Percentiles rank a stretch among this genome's conserved stretches.
These are phyloP conservation scores for Penicillium sp. DNA, from an alignment of 2,329 filamentous ascomycete genomes.

Conservation along the genomic window DNA sequence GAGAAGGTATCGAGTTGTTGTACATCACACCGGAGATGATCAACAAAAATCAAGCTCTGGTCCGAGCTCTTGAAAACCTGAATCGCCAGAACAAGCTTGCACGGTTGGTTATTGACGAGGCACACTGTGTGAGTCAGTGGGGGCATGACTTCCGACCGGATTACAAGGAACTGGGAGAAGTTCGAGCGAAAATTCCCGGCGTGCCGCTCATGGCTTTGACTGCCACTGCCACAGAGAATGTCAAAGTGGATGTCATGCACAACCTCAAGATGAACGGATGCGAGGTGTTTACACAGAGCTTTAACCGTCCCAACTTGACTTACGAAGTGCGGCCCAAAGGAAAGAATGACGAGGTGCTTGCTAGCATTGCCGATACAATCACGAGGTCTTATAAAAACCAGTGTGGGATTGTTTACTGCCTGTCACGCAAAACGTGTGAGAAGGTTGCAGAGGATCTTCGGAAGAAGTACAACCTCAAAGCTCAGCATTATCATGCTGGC, in stretches of 20 bases:
- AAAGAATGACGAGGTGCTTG: constrained; percentile 52
- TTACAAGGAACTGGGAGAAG: constrained; percentile 77
- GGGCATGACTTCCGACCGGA: constrained; percentile 96
- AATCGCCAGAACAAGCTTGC: constrained; percentile 69
- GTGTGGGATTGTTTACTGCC: constrained; percentile 88
- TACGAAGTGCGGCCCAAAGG: constrained; percentile 77
- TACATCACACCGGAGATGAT: constrained; percentile 98
- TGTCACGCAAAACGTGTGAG: constrained; percentile 80
- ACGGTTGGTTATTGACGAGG: constrained; percentile 92
- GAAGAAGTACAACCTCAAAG: constrained; percentile 60
- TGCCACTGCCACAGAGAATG: constrained; percentile 88
- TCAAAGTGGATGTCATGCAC: constrained; percentile 84
- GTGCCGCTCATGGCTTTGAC: constrained; percentile 94
- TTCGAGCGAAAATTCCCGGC: constrained; percentile 65
- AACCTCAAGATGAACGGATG: constrained; percentile 80
- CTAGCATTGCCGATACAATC: constrained; percentile 57
- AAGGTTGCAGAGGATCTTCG: constrained; percentile 65
- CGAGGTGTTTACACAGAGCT: constrained; percentile 80
- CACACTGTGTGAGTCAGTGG: constrained; percentile 99
- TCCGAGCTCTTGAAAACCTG: constrained; percentile 61
- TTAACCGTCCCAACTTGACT: constrained; percentile 90
- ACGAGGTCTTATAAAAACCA: constrained; percentile 62
- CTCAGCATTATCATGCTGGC: constrained; percentile 79
- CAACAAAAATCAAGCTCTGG: constrained; percentile 68
- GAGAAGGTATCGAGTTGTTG: constrained; percentile 77